Evolutionary conservation across 768 basidiomycete species (phyloP).

Genomic region (Xerocomellus amylosporus): DNA sequence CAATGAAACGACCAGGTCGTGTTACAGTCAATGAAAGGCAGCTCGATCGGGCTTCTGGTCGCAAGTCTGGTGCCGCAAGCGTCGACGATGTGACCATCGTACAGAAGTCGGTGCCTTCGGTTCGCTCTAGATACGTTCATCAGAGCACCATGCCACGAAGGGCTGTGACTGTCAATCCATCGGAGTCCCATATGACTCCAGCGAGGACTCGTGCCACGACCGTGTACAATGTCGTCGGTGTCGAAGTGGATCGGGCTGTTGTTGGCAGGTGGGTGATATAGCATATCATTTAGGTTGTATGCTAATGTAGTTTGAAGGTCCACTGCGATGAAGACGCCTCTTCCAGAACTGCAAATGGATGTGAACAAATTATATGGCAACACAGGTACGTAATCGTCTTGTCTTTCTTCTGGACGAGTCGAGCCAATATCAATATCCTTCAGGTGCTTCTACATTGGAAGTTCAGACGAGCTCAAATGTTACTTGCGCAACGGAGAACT

Average conservation of each 20-base stretch:
- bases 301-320: not conserved
- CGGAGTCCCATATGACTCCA: not conserved
- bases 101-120: not conserved
- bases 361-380: not conserved
- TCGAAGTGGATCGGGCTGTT: not conserved
- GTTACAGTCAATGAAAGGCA: not conserved
- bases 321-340: too few relatives aligned
- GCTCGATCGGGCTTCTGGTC: not conserved
- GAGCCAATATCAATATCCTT: not conserved
- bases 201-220: not conserved
- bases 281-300: not conserved
- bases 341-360: not conserved
- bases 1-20: not conserved
- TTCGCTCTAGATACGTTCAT: not conserved
- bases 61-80: too few relatives aligned
- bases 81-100: not conserved
- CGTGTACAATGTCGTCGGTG: not conserved
- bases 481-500: not conserved
- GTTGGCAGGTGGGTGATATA: not conserved
- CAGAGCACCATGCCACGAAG: not conserved
- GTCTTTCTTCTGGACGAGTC: not conserved
- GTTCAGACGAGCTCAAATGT: not conserved
- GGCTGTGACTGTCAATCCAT: not conserved
- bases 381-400: not conserved
- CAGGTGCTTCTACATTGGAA: not conserved